A percentile compares a stretch with the other conserved stretches of the same genome.
These are phyloP conservation scores for Eremochloa ophiuroides DNA, from an alignment of 176 grass and related monocot species.

Conservation along the genomic window DNA sequence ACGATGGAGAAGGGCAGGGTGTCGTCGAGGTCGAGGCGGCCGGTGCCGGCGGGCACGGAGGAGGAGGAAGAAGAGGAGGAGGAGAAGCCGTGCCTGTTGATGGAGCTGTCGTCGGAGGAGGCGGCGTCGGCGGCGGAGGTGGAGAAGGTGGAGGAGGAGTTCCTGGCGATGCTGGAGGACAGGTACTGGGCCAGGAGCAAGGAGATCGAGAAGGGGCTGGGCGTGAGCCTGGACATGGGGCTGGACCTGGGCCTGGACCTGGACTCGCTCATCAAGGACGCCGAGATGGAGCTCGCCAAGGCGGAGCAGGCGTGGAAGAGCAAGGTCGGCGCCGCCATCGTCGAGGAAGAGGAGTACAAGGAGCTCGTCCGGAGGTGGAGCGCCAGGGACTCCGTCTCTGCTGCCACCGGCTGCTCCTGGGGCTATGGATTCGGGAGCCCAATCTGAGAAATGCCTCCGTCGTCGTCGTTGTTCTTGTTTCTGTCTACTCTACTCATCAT, in stretches of 20 bases:
- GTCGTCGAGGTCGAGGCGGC: constrained; percentile 36
- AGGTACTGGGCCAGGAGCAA: constrained; percentile 72
- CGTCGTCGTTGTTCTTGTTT: neutral
- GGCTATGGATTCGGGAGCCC: constrained; percentile 69
- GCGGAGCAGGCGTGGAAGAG: constrained; percentile 70
- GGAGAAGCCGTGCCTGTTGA: constrained; percentile 78
- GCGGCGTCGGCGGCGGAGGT: constrained; percentile 39
- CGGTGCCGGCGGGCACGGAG: constrained; percentile 13
- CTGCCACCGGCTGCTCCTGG: constrained; percentile 27
- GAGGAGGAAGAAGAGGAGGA: constrained; percentile 38
- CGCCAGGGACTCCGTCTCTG: neutral
- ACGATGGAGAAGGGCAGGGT: constrained; percentile 76
- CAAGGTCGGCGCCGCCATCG: constrained; percentile 58
- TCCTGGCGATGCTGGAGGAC: constrained; percentile 75
- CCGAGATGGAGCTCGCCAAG: constrained; percentile 77
- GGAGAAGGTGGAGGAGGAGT: constrained; percentile 84
- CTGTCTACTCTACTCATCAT: neutral
- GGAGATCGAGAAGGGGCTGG: constrained; percentile 67
- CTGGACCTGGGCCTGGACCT: constrained; percentile 57
- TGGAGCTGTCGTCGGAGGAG: constrained; percentile 49
- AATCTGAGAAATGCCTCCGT: neutral
- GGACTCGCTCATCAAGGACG: constrained; percentile 62
- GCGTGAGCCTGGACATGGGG: constrained; percentile 55
- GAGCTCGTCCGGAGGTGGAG: constrained; percentile 67
- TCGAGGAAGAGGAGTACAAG: constrained; percentile 88